Base-by-base conservation (phyloP, 306 rosid species). In the Sicyos edulis region DNA sequence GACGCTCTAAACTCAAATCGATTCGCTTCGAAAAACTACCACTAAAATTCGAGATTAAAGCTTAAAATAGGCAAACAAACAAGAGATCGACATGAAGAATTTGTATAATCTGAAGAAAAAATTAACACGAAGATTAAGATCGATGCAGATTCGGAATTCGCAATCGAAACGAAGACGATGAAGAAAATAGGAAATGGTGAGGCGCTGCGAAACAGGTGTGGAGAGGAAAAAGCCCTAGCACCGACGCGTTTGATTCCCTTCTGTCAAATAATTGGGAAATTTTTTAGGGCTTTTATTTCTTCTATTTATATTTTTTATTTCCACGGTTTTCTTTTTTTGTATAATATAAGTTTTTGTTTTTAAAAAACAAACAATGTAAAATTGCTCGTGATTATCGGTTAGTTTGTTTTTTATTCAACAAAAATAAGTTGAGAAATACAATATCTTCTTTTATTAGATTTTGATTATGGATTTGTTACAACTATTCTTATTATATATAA, bases 1-100 rank as follows among this genome's bases (percentile, higher is more conserved):
- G 20, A 78, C 71, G 75, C 81, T 55, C 55, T 24, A 2, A 21
- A 62, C 68, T 58, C 69, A 73, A 73, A 55, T 73, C 56, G 45
- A 21, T 45, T 67, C 54, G 71, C 55, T 50, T 68, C 57, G n/a
- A 24, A 50, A 22, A 66, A 32, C 24, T 66, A 45, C 37, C 32
- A 66, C 54, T 66, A 66, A 66, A 20, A 54, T 66, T 45, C 44
- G 44, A 68, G 73, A 68, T 68, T 68, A 68, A 67, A 68, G 57
- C 9, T 3, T 68, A 14, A 13, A 66, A 15, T 34, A 5, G 44
- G 8, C 37, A 37, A 37, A n/a, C n/a, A 66, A 66, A 45, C 6
- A 24, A 68, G 3, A 42, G 54, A 68, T 68, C 54, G 71, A 68
- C 50, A 50, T 8, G 73, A 68, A 68, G 72, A 66, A 20, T 66